Evolutionary conservation across 768 basidiomycete species (phyloP).

Genomic region (Phallus indusiatus): DNA sequence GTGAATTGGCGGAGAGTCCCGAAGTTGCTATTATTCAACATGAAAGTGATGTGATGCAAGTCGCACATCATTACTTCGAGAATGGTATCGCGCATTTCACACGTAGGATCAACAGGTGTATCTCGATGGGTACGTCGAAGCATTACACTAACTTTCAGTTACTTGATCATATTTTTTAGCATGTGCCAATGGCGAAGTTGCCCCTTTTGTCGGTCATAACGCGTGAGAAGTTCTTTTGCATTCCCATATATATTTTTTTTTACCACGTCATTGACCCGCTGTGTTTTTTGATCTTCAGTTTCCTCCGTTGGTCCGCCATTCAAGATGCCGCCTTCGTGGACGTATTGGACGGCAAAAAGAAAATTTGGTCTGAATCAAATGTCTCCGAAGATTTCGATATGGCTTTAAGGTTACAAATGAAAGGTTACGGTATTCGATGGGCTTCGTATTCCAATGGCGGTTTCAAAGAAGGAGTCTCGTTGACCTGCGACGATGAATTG

Average conservation of each 20-base stretch:
- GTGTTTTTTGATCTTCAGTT: slow-evolving; percentile 18
- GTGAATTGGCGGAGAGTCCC: slow-evolving; percentile 73
- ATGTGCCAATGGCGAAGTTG: slow-evolving; percentile 73
- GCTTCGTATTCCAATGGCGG: slow-evolving; percentile 77
- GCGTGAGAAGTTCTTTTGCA: slow-evolving; percentile 34
- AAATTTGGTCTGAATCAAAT: slow-evolving; percentile 59
- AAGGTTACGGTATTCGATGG: slow-evolving; percentile 75
- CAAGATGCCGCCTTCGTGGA: slow-evolving; percentile 47
- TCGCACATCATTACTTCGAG: slow-evolving; percentile 83
- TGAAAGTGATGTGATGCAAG: slow-evolving; percentile 82
- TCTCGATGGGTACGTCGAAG: slow-evolving; percentile 45
- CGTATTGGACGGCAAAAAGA: slow-evolving; percentile 37
- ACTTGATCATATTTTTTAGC: slow-evolving; percentile 5
- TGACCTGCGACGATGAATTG: slow-evolving; percentile 84
- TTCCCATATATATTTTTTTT: neutral
- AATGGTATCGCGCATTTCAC: slow-evolving; percentile 88
- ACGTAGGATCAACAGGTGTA: slow-evolving; percentile 73
- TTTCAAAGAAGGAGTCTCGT: slow-evolving; percentile 86
- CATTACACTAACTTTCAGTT: neutral
- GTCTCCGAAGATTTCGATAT: slow-evolving; percentile 67
- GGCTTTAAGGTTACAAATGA: slow-evolving; percentile 47
- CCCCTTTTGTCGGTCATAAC: slow-evolving; percentile 81
- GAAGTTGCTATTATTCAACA: slow-evolving; percentile 88
- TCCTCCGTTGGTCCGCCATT: slow-evolving; percentile 48
- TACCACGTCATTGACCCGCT: neutral